These are phyloP conservation scores for Chaetomium tenue DNA, from an alignment of 495 filamentous ascomycete genomes.

Conservation along the genomic window DNA sequence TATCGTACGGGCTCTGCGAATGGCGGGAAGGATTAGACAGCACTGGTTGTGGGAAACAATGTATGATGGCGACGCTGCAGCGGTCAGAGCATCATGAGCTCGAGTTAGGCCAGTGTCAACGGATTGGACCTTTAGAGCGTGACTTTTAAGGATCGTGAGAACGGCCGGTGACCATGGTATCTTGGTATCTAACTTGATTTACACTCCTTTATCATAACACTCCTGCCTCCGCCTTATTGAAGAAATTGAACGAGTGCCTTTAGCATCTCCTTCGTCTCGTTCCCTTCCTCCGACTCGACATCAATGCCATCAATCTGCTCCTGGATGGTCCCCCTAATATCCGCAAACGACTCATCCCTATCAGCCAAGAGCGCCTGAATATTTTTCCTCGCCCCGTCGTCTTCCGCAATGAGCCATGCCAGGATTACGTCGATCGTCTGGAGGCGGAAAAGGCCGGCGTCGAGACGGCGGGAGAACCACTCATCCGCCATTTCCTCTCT, in stretches of 20 bases:
- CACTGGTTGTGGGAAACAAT: too few relatives aligned
- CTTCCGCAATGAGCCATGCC: conserved; percentile 92
- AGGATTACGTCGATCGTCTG: conserved; percentile 85
- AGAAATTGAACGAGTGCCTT: conserved; percentile 62
- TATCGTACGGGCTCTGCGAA: not conserved
- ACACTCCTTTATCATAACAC: conserved; percentile 10
- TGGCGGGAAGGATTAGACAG: too few relatives aligned
- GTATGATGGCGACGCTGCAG: too few relatives aligned
- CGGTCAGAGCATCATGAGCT: not conserved
- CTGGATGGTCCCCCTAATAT: conserved; percentile 64
- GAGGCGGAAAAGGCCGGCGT: conserved; percentile 81
- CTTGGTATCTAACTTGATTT: conserved; percentile 24
- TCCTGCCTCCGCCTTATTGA: conserved; percentile 27
- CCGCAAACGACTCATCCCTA: conserved; percentile 60
- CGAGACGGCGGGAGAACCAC: conserved; percentile 79
- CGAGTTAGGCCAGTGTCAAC: not conserved
- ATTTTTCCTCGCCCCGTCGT: conserved; percentile 69
- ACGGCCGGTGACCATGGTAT: conserved; percentile 23
- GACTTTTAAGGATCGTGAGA: not conserved
- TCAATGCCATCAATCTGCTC: conserved; percentile 66
- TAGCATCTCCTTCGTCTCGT: conserved; percentile 69
- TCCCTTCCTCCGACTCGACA: conserved; percentile 53
- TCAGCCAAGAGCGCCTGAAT: conserved; percentile 64
- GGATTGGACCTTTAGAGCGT: too few relatives aligned
- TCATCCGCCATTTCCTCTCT: conserved; percentile 58